phyloP scores from a whole-genome alignment of 225 moss, liverwort and hornwort species.

The Thuidium tamariscinum region DNA sequence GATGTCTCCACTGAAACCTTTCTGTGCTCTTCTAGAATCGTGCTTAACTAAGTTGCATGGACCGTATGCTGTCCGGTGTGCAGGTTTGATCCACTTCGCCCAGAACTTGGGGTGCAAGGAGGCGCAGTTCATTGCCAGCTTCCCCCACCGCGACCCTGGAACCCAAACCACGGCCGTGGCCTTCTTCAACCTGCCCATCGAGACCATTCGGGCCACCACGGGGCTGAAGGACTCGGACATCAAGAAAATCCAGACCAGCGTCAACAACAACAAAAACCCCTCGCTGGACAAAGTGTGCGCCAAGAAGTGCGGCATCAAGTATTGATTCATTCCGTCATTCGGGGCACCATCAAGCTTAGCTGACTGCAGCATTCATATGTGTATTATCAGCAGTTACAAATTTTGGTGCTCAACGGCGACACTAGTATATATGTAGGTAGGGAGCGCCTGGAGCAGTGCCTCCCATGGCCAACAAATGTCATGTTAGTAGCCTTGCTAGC shows the following conservation, averaged over 20 bases:
- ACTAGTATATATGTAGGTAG: background rate
- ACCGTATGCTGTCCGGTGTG: background rate
- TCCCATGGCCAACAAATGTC: background rate
- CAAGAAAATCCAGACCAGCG: background rate
- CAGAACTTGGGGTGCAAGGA: constrained; percentile 29
- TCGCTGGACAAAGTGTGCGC: constrained; percentile 11
- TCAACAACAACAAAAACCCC: background rate
- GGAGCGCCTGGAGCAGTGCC: background rate
- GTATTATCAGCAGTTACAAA: background rate
- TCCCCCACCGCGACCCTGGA: constrained; percentile 22
- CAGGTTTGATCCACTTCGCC: constrained; percentile 28
- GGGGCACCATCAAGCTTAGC: background rate
- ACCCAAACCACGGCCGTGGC: constrained; percentile 9
- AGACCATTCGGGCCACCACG: constrained; percentile 2
- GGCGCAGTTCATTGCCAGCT: constrained; percentile 35
- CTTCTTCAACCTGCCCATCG: constrained; percentile 5
- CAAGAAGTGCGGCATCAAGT: constrained; percentile 8
- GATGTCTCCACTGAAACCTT: background rate
- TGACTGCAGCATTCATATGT: background rate
- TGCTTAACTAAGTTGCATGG: background rate
- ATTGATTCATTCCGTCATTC: background rate
- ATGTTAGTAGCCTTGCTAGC: too few relatives aligned
- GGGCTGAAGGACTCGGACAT: background rate
- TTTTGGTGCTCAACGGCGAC: too few relatives aligned
- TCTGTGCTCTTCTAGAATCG: background rate